A percentile compares a stretch with the other conserved stretches of the same genome.
phyloP scores from a whole-genome alignment of 164 flowering plant genomes.

The Vitis amurensis region DNA sequence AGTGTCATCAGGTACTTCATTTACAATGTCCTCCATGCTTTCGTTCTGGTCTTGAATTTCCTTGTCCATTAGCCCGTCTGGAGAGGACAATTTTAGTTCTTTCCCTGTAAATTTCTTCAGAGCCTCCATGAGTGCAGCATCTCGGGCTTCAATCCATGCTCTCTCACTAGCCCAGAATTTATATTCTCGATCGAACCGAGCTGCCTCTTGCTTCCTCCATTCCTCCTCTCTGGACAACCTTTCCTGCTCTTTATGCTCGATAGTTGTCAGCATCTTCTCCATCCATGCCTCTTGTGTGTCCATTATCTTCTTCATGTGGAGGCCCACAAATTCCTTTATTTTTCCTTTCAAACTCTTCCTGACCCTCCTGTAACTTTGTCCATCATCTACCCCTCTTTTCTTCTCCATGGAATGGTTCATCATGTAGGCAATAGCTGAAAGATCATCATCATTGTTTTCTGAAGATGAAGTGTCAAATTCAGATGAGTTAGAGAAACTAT shows the following conservation, averaged over 20 bases:
- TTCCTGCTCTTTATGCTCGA: conserved; percentile 63
- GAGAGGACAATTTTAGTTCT: conserved; percentile 14
- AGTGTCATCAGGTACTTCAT: conserved; percentile 9
- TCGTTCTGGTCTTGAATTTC: conserved; percentile 11
- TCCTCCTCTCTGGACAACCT: conserved; percentile 61
- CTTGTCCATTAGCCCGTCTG: conserved; percentile 19
- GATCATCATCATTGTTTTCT: conserved; percentile 30
- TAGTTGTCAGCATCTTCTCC: conserved; percentile 62
- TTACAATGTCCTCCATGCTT: conserved; percentile 16
- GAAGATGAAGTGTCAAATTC: conserved; percentile 61
- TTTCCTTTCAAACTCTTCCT: conserved; percentile 59
- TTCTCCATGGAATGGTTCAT: conserved; percentile 17
- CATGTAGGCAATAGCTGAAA: conserved; percentile 18
- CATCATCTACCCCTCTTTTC: conserved; percentile 7
- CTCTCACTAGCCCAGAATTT: conserved; percentile 66
- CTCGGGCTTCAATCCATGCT: conserved; percentile 73
- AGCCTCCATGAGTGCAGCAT: conserved; percentile 59
- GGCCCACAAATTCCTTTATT: conserved; percentile 58
- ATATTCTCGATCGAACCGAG: conserved; percentile 47
- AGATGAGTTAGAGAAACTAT: conserved; percentile 58
- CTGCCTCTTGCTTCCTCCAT: conserved; percentile 72
- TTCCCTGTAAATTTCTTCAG: conserved; percentile 43
- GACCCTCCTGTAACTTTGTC: conserved; percentile 10
- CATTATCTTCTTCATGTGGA: conserved; percentile 65
- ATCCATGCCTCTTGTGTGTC: conserved; percentile 77